These are phyloP conservation scores for Heterobasidion irregulare DNA, from an alignment of 1,284 basidiomycete genomes.

Conservation along the genomic window DNA sequence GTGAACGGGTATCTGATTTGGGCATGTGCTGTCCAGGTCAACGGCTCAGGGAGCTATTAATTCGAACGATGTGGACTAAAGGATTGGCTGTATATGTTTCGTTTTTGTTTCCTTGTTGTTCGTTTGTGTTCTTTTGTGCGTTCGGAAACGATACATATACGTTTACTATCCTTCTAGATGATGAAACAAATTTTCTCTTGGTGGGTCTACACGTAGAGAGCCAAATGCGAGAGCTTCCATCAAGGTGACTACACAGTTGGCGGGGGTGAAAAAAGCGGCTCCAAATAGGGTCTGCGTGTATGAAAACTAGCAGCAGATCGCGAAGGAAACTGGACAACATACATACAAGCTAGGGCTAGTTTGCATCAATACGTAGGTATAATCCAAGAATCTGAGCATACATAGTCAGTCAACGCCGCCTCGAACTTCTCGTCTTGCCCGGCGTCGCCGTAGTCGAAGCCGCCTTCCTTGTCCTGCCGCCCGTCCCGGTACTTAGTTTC, in stretches of 20 bases:
- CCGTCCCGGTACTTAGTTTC: slow-evolving; percentile 6
- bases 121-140: neutral
- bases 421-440: neutral
- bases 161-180: neutral
- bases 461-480: slow-evolving; percentile 5
- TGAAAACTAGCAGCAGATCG: neutral
- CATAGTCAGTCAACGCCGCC: neutral
- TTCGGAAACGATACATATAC: neutral
- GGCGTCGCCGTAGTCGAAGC: slow-evolving; percentile 2
- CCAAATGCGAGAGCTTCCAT: neutral
- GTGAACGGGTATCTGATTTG: neutral
- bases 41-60: slow-evolving; percentile 7
- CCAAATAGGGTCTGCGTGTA: too few relatives aligned
- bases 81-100: neutral
- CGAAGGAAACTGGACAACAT: neutral
- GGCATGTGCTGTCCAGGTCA: slow-evolving; percentile 5
- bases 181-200: neutral
- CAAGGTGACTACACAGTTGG: too few relatives aligned
- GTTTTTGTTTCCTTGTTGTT: neutral
- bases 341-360: neutral
- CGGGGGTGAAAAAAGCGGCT: too few relatives aligned
- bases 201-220: neutral
- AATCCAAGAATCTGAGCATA: neutral
- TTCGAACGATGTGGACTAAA: neutral
- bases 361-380: neutral